Evolutionary conservation across 192 early-diverging fungal genomes (phyloP), one percentile per base, ranked within the genome.

Genomic region (Coemansia sp.): DNA sequence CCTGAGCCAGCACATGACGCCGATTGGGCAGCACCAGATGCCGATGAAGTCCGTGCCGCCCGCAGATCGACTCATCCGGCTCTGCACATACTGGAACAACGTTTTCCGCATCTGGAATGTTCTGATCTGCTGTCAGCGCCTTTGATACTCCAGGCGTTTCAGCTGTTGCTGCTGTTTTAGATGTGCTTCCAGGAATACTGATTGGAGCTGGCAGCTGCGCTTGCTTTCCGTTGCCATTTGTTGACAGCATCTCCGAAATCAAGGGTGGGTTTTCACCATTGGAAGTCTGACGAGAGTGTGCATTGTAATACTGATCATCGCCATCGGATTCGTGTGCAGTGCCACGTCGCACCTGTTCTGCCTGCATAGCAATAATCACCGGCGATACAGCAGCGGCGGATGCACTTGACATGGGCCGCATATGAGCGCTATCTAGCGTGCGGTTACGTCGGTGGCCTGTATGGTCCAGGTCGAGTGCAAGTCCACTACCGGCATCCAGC

Each of bases 1-100:
- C 88, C 63, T 88, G 81, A 1, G 94, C 93, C 37, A 97, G 61
- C 0, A 94, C 88, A 63, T 90, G 87, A 45, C 92, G 82, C 57
- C 88, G 82, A 76, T 93, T 90, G 38, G 94, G 91, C 28, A 98
- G 70, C 5, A 97, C 67, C 21, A 67, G 58, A 65, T 87, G 82
- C 14, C 84, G 73, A 11, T 85, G 83, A 30, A 87, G 60, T 2
- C 89, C 87, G 53, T 87, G 80, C 37, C 84, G 79, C 55, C 90
- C 82, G 31, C 48, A 39, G 30, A 80, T 80, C 3, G 68, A 65
- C 44, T 70, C 63, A 28, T 72, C 60, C 0, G 73, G 70, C 45
- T 47, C 23, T 20, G 19, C 18, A 28, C 45, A 26, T 23, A 16
- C 23, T 19, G 53, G 41, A 19, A 28, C 38, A 3, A 54, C 21